Conservation (phyloP, 164 flowering plant genomes). For the Taxillus chinensis region DNA sequence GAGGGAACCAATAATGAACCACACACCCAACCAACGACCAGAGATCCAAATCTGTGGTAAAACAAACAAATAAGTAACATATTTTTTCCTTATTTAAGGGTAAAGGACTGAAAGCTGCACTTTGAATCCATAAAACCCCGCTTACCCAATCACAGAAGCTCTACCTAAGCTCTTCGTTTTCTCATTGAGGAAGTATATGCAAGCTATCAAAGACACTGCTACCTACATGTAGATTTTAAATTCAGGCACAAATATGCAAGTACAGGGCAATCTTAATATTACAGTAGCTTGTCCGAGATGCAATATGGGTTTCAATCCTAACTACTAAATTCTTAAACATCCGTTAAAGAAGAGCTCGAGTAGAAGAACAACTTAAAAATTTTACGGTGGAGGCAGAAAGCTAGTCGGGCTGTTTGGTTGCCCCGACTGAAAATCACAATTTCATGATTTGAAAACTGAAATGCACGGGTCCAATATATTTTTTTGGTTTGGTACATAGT, state of each 20-base stretch:
- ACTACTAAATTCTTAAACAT: too few species aligned
- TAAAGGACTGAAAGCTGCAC: neutral
- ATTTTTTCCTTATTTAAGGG: neutral
- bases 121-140: neutral
- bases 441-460: too few species aligned
- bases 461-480: too few species aligned
- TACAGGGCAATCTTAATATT: neutral
- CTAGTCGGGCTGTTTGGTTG: too few species aligned
- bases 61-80: neutral
- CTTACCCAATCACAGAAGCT: constrained; percentile 70
- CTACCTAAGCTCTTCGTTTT: constrained; percentile 78
- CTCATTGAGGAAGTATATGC: constrained; percentile 90
- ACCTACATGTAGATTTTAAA: constrained; percentile 37
- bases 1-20: constrained; percentile 68
- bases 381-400: too few species aligned
- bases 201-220: constrained; percentile 77
- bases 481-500: too few species aligned
- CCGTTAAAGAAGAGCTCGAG: too few species aligned
- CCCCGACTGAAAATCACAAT: too few species aligned
- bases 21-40: constrained; percentile 75
- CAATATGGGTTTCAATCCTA: too few species aligned
- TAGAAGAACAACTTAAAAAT: too few species aligned
- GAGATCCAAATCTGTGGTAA: constrained; percentile 58
- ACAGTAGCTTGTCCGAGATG: neutral
- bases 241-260: neutral